Evolutionary conservation across 139 green algal species (phyloP), one percentile per base, ranked within the genome.

Genomic region (Zygnema circumcarinatum): DNA sequence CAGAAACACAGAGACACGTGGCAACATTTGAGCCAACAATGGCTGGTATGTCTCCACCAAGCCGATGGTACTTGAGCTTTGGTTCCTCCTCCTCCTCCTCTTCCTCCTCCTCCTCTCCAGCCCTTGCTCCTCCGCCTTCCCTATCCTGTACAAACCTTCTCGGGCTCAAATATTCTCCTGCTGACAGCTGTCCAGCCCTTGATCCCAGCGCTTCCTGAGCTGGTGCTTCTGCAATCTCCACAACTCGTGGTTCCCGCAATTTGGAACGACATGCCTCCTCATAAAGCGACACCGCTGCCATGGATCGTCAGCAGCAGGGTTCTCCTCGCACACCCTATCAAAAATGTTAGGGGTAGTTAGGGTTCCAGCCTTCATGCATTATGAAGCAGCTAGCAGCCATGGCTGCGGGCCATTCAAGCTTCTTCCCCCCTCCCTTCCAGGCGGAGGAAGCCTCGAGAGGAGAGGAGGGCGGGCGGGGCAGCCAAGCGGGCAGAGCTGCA

Each of bases 61-160:
- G 67, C 32, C 87, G 69, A 54, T 94, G 89, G 81, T 98, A 98
- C 40, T 96, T 97, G 1, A 98, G 91, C 54, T 94, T 88, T 0
- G 96, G 96, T 84, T 98, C 96, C 39, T 92, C 84, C 35, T 97
- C 94, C 21, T 91, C 87, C 2, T 72, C 79, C 2, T 72, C 86
- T 38, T 81, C 75, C 84, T 87, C 68, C 1, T 83, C 81, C 2
- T 84, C 76, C 20, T 36, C 76, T 33, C 67, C 76, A 22, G 20
- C 33, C 0, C 11, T 16, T 40, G 39, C 74, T 40, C 54, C 32
- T 16, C 54, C 54, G 54, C 25, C 29, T 29, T 72, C 29, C 54
- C 54, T 72, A 33, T 29, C 54, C 54, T 29, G 25, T 72, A 33
- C 54, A 72, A 72, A 29, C 54, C 54, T 72, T 72, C 54, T 72